Conservation (phyloP, 108 stramenopile genomes). For the Discostella stelligeroides region DNA sequence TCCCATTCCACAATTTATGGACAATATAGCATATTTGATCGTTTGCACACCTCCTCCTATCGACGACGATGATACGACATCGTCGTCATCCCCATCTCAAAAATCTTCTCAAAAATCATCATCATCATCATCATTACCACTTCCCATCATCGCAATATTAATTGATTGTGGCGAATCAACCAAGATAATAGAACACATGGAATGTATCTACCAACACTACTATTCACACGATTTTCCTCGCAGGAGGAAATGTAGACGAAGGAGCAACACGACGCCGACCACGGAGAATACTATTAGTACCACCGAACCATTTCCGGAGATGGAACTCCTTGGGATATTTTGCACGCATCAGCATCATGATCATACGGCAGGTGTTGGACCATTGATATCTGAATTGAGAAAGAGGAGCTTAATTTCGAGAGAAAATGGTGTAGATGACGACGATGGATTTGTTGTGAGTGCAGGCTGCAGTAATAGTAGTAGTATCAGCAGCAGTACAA, state of each 20-base stretch:
- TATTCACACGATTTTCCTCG: slow-evolving; percentile 41
- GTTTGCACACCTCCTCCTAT: slow-evolving; percentile 59
- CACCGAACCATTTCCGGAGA: slow-evolving; percentile 12
- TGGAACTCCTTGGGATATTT: slow-evolving; percentile 68
- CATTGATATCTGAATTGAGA: slow-evolving; percentile 7
- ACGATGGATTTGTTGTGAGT: slow-evolving; percentile 17
- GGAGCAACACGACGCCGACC: too few species aligned
- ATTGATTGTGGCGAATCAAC: slow-evolving; percentile 78
- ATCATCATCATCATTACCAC: not conserved
- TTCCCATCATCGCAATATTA: slow-evolving; percentile 64
- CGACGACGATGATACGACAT: not conserved
- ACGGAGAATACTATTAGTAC: not conserved
- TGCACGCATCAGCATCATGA: slow-evolving; percentile 88
- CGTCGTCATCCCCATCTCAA: not conserved
- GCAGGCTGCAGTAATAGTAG: slow-evolving; percentile 15
- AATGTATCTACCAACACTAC: slow-evolving; percentile 61
- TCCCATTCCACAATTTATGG: slow-evolving; percentile 67
- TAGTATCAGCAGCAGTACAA: not conserved
- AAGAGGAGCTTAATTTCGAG: slow-evolving; percentile 10
- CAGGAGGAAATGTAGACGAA: not conserved
- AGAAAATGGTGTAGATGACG: not conserved
- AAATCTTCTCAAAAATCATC: too few species aligned
- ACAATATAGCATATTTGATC: slow-evolving; percentile 79
- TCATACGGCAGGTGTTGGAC: slow-evolving; percentile 75
- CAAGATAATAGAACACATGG: slow-evolving; percentile 45